Evolutionary conservation across 257 asterid genomes (phyloP), one percentile per base, ranked within the genome.

Genomic region (Rauvolfia tetraphylla): DNA sequence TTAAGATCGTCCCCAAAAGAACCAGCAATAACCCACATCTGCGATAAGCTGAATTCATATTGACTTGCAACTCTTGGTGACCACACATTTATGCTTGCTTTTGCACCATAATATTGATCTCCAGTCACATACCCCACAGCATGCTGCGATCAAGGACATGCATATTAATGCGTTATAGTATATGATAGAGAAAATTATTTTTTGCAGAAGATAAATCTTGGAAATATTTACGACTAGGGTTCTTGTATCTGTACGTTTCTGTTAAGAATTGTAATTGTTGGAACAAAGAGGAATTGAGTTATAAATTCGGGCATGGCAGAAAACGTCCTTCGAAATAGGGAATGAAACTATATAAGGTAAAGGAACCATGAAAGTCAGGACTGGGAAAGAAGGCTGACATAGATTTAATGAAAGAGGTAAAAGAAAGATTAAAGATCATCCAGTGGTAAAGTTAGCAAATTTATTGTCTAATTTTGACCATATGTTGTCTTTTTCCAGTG

Each of bases 51-150:
- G 79, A 93, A 93, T 79, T 93, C 98, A 75, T 89, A 86, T 14
- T 78, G 95, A 33, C 85, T 90, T 48, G 81, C 85, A 61, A 93
- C 97, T 20, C 59, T 74, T 6, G 98, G 97, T 38, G 92, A 86
- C 98, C 98, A 93, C 65, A 93, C 98, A 75, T 91, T 93, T 80
- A 93, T 81, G 65, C 95, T 93, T 74, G 95, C 98, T 82, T 93
- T 93, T 78, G 97, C 96, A 36, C 97, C 98, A 75, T 91, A 93
- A 54, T 89, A 93, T 71, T 85, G 82, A 38, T 87, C 90, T 77
- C 98, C 97, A 79, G 79, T 89, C 57, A 90, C 97, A 87, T 91
- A 93, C 46, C 98, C 98, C 53, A 93, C 97, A 2, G 98, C 98
- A 85, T 93, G 98, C 98, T 93, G 85, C 67, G 78, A 39, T 17